These are phyloP conservation scores for Pleurotus tuber-regium DNA, from an alignment of 768 basidiomycete genomes.

Conservation along the genomic window DNA sequence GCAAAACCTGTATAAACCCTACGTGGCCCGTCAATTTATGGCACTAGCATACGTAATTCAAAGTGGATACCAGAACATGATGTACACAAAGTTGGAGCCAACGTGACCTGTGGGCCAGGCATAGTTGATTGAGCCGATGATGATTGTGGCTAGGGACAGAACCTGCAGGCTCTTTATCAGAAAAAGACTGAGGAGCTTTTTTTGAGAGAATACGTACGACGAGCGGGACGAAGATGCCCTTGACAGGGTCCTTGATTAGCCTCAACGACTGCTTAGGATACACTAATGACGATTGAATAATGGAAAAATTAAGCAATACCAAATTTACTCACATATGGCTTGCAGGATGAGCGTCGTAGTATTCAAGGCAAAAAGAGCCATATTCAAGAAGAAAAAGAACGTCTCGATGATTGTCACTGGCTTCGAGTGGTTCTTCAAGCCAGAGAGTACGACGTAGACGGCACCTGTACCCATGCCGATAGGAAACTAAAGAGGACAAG, in stretches of 20 bases:
- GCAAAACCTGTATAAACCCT: slow-evolving; percentile 42
- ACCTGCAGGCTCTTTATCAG: slow-evolving; percentile 25
- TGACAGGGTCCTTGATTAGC: slow-evolving; percentile 40
- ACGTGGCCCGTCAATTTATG: not conserved
- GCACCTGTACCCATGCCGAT: slow-evolving; percentile 51
- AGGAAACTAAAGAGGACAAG: slow-evolving; percentile 32
- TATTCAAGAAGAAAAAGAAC: slow-evolving; percentile 45
- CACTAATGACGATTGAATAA: slow-evolving; percentile 24
- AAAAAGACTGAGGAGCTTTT: not conserved
- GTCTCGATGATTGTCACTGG: slow-evolving; percentile 35
- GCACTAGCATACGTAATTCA: not conserved
- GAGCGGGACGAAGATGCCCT: slow-evolving; percentile 41
- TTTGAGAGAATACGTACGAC: slow-evolving; percentile 15
- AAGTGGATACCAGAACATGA: slow-evolving; percentile 37
- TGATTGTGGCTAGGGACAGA: slow-evolving; percentile 46
- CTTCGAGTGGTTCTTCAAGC: slow-evolving; percentile 31
- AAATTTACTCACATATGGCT: slow-evolving; percentile 32
- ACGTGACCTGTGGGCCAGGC: slow-evolving; percentile 35
- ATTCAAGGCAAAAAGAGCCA: slow-evolving; percentile 43
- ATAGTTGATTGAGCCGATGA: slow-evolving; percentile 47
- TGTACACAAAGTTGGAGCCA: slow-evolving; percentile 33
- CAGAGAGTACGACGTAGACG: slow-evolving; percentile 44
- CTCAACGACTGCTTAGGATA: slow-evolving; percentile 41
- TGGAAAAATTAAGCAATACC: not conserved
- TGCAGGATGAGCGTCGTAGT: slow-evolving; percentile 38